Base-by-base conservation (phyloP, 805 yeast genomes). In the Pichia paraexigua region DNA sequence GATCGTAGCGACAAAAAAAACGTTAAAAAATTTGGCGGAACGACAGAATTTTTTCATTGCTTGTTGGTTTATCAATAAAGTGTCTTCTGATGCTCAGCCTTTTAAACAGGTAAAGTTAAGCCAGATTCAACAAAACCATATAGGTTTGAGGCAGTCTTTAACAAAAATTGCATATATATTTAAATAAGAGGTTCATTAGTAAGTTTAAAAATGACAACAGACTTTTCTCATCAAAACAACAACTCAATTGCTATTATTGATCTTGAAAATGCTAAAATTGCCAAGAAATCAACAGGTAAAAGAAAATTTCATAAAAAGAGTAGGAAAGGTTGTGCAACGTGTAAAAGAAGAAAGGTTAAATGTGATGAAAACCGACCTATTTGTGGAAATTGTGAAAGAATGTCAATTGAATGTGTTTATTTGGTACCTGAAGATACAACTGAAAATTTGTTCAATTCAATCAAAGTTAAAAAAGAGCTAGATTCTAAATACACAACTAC, bases 271-370 rank as follows among this genome's bases (percentile, higher is more conserved):
- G 43, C 69, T 45, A 68, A 61, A 52, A 66, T 71, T 0, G 60
- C 49, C 35, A 66, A 65, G 52, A 63, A 63, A 32, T 70, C 85
- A 0, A 78, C 82, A 0, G 88, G 86, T 7, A 91, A 89, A 68
- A 76, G 97, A 44, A 85, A 87, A 61, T 92, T 85, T 61, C 98
- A 92, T 64, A 86, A 83, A 53, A 92, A 92, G 67, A 86, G 95
- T 37, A 78, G 95, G 52, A 79, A 80, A 51, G 98, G 98, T 0
- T 91, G 98, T 69, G 78, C 82, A 41, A 87, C 95, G 2, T 91
- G 98, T 69, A 91, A 91, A 63, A 77, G 80, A 56, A 77, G 98
- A 60, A 73, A 97, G 48, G 97, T 92, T 41, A 91, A 91, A 64
- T 91, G 98, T 72, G 97, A 91, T 64, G 97, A 92, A 66, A 71